Evolutionary conservation across 1,284 basidiomycete species (phyloP).

Genomic region (Irpex rosettiformis): DNA sequence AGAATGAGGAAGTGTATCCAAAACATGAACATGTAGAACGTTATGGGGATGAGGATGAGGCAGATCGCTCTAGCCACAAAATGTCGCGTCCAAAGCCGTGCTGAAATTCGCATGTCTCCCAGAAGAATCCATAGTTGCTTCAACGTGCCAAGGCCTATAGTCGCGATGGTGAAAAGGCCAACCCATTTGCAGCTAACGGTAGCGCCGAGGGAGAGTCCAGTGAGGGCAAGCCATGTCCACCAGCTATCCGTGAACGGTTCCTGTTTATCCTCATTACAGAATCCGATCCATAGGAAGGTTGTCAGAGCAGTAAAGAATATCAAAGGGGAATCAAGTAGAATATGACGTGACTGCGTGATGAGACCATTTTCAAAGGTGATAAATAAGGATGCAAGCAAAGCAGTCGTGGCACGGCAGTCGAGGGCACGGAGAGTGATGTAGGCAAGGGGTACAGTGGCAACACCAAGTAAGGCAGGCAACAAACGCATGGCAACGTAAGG

Average conservation of each 20-base stretch:
- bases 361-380: conserved; percentile 97
- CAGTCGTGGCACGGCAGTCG: conserved; percentile 86
- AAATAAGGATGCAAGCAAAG: conserved; percentile 86
- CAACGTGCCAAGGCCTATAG: conserved; percentile 84
- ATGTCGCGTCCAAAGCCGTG: conserved; percentile 76
- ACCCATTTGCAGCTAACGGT: conserved; percentile 98
- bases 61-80: conserved; percentile 88
- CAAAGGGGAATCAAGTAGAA: conserved; percentile 95
- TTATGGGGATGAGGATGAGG: conserved; percentile 78
- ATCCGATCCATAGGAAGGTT: conserved; percentile 84
- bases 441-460: conserved; percentile 85
- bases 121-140: conserved; percentile 89
- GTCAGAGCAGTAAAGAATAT: conserved; percentile 97
- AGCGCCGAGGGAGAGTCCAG: conserved; percentile 87
- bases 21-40: conserved; percentile 97
- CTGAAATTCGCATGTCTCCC: conserved; percentile 82
- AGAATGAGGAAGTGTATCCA: conserved; percentile 91
- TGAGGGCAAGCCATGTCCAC: conserved; percentile 93
- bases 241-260: conserved; percentile 80
- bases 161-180: conserved; percentile 97
- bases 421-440: conserved; percentile 94
- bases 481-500: conserved; percentile 97
- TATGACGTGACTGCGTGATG: conserved; percentile 93
- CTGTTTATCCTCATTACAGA: conserved; percentile 87
- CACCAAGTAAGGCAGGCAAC: conserved; percentile 87